Evolutionary conservation across 2,329 filamentous ascomycete genomes (phyloP).

Genomic region (Neopestalotiopsis rosae): DNA sequence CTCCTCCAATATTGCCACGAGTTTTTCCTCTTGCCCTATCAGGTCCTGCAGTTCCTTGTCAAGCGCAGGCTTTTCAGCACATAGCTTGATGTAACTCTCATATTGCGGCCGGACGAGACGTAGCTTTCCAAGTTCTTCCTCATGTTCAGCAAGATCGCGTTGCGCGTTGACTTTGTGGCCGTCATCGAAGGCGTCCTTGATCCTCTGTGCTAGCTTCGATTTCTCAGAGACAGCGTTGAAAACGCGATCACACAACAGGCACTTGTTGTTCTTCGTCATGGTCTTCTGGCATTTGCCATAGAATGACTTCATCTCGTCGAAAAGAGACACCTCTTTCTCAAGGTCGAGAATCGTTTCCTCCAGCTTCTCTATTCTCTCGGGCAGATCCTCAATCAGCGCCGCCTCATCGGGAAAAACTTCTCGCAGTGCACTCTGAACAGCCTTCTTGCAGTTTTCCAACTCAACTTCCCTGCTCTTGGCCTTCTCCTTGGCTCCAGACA

Average conservation of each 20-base stretch:
- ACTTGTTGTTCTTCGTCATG: slow-evolving; percentile 72
- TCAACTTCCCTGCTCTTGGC: slow-evolving; percentile 69
- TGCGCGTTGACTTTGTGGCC: slow-evolving; percentile 67
- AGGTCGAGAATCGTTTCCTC: slow-evolving; percentile 64
- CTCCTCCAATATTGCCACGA: slow-evolving; percentile 68
- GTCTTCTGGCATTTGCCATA: slow-evolving; percentile 71
- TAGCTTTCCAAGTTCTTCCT: slow-evolving; percentile 60
- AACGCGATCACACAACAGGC: slow-evolving; percentile 74
- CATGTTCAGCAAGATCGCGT: slow-evolving; percentile 59
- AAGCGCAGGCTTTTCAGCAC: slow-evolving; percentile 72
- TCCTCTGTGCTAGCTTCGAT: slow-evolving; percentile 68
- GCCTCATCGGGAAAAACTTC: slow-evolving; percentile 45
- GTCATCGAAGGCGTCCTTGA: slow-evolving; percentile 68
- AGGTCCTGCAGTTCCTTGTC: slow-evolving; percentile 66
- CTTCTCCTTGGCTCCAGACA: slow-evolving; percentile 69
- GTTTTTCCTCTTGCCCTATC: slow-evolving; percentile 64
- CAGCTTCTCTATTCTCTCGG: slow-evolving; percentile 52
- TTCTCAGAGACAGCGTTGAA: slow-evolving; percentile 69
- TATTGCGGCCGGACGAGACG: slow-evolving; percentile 70
- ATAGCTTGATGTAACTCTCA: slow-evolving; percentile 75
- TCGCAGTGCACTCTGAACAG: slow-evolving; percentile 55
- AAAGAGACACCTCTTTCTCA: slow-evolving; percentile 72
- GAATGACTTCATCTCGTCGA: slow-evolving; percentile 72
- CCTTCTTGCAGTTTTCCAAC: slow-evolving; percentile 63
- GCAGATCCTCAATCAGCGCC: slow-evolving; percentile 59